phyloP scores from a whole-genome alignment of 148 eudicot genomes.

The Camellia japonica region DNA sequence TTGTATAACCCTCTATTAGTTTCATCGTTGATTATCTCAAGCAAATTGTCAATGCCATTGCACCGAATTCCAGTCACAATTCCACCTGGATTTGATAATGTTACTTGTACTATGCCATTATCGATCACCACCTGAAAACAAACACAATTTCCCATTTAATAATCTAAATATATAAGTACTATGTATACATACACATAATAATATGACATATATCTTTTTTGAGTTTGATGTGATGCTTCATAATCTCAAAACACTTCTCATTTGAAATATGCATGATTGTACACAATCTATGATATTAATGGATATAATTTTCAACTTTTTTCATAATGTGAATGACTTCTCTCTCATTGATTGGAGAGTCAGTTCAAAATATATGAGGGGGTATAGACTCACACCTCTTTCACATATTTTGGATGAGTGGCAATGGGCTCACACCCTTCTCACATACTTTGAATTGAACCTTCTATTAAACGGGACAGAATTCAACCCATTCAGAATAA shows the following conservation, averaged over 20 bases:
- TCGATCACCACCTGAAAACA: constrained; percentile 62
- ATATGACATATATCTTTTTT: neutral
- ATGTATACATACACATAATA: neutral
- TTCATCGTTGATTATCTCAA: constrained; percentile 59
- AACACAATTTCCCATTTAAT: neutral
- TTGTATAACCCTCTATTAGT: constrained; percentile 62
- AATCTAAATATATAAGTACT: neutral
- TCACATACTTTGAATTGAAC: no score
- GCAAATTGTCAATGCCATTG: constrained; percentile 74
- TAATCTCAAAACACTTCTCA: neutral
- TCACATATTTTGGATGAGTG: no score
- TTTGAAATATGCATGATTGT: neutral
- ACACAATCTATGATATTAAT: neutral
- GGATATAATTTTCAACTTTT: neutral
- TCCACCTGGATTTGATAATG: constrained; percentile 79
- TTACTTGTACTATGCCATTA: constrained; percentile 75
- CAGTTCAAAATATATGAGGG: no score
- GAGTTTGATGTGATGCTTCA: no score
- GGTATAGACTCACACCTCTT: no score
- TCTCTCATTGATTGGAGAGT: no score
- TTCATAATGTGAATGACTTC: no score
- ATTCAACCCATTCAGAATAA: neutral
- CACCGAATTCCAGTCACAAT: constrained; percentile 62
- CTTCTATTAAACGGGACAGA: no score
- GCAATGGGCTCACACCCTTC: no score